These are phyloP conservation scores for Phaseolus coccineus DNA, from an alignment of 331 rosid genomes.

Conservation along the genomic window DNA sequence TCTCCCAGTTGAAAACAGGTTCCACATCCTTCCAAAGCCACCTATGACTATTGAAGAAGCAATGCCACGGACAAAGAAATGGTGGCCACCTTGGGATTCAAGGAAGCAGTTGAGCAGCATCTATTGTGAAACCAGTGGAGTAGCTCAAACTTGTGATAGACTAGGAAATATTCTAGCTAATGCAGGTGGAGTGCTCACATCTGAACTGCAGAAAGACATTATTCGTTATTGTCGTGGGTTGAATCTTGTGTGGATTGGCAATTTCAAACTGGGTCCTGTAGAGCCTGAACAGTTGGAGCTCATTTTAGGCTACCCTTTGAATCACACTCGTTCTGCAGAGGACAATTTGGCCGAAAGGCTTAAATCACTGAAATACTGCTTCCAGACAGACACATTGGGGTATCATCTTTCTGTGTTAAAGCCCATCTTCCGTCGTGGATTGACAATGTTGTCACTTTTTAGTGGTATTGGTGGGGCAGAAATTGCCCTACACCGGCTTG, in stretches of 20 bases:
- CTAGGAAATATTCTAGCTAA: slow-evolving; percentile 59
- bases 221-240: slow-evolving; percentile 65
- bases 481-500: slow-evolving; percentile 77
- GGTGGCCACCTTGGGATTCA: slow-evolving; percentile 97
- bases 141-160: slow-evolving; percentile 71
- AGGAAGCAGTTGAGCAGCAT: slow-evolving; percentile 75
- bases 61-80: slow-evolving; percentile 71
- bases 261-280: slow-evolving; percentile 61
- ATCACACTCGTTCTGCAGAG: slow-evolving; percentile 67
- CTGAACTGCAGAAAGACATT: slow-evolving; percentile 71
- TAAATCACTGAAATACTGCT: slow-evolving; percentile 64
- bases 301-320: slow-evolving; percentile 80
- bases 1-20: slow-evolving; percentile 83
- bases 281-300: slow-evolving; percentile 75
- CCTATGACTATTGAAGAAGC: slow-evolving; percentile 80
- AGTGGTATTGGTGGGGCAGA: slow-evolving; percentile 94
- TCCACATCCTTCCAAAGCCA: slow-evolving; percentile 63
- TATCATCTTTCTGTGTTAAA: slow-evolving; percentile 79
- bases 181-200: slow-evolving; percentile 60
- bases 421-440: slow-evolving; percentile 72
- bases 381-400: slow-evolving; percentile 85
- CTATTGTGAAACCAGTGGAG: slow-evolving; percentile 67
- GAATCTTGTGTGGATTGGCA: slow-evolving; percentile 86
- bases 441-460: slow-evolving; percentile 73
- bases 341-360: slow-evolving; percentile 65